Conservation (phyloP, 2,329 filamentous ascomycete genomes). For the Aspergillus cejpii region DNA sequence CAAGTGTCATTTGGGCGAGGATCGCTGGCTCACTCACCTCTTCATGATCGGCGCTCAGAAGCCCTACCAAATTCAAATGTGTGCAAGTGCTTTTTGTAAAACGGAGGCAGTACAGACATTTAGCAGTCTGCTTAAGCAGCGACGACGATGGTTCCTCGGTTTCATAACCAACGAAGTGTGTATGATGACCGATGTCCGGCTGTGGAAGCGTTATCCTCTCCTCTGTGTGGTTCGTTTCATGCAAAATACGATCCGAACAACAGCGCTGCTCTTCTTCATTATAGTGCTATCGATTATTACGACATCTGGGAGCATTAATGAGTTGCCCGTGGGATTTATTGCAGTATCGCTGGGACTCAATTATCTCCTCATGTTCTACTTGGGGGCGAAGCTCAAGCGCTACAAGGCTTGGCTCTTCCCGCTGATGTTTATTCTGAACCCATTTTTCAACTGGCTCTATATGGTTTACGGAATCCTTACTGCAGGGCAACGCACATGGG, state of each 20-base stretch:
- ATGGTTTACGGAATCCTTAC: constrained; percentile 97
- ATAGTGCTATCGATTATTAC: constrained; percentile 81
- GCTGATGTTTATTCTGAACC: constrained; percentile 89
- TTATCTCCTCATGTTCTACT: constrained; percentile 94
- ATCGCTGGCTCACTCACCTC: constrained; percentile 92
- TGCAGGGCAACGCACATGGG: constrained; percentile 90
- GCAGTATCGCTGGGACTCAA: constrained; percentile 87
- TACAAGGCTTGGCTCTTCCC: constrained; percentile 96
- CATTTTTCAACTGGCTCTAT: constrained; percentile 97
- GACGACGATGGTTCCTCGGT: constrained; percentile 90
- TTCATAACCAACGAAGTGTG: constrained; percentile 98
- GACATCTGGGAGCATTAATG: constrained; percentile 67
- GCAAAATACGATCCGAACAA: constrained; percentile 94
- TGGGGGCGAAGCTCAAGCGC: constrained; percentile 74
- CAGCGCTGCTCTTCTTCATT: constrained; percentile 87
- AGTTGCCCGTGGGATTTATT: constrained; percentile 89
- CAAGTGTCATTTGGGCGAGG: constrained; percentile 90
- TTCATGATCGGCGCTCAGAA: constrained; percentile 98
- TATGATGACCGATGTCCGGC: constrained; percentile 89
- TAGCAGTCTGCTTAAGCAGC: constrained; percentile 79
- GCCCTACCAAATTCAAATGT: constrained; percentile 94
- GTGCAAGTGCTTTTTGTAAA: constrained; percentile 95
- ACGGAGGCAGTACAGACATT: constrained; percentile 93
- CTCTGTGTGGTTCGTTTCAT: constrained; percentile 82
- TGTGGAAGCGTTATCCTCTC: constrained; percentile 87